These are phyloP conservation scores for Epichloe gansuensis DNA, from an alignment of 2,329 filamentous ascomycete species.

Conservation along the genomic window DNA sequence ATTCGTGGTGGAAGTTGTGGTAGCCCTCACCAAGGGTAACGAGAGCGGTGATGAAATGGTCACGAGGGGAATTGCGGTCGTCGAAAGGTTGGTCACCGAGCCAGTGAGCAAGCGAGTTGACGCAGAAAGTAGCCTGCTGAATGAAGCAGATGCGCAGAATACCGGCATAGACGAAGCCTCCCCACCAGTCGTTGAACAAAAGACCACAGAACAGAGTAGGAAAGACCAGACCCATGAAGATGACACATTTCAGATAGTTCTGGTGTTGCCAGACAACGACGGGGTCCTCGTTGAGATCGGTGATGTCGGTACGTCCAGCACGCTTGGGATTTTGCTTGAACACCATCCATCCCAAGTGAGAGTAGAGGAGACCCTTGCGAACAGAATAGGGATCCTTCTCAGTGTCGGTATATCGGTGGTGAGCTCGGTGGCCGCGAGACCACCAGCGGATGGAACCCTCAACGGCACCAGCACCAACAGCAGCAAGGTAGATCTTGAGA, in stretches of 20 bases:
- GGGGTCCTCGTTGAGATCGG: slow-evolving; percentile 74
- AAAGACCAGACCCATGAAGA: slow-evolving; percentile 66
- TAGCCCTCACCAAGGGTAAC: slow-evolving; percentile 82
- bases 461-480: slow-evolving; percentile 70
- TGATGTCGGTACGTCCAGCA: slow-evolving; percentile 78
- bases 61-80: slow-evolving; percentile 81
- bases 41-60: slow-evolving; percentile 75
- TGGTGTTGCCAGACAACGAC: slow-evolving; percentile 82
- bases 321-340: slow-evolving; percentile 89
- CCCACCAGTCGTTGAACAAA: slow-evolving; percentile 68
- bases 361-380: slow-evolving; percentile 77
- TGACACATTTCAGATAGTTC: slow-evolving; percentile 70
- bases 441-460: slow-evolving; percentile 84
- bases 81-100: slow-evolving; percentile 87
- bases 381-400: slow-evolving; percentile 88
- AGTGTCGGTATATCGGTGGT: slow-evolving; percentile 86
- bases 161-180: slow-evolving; percentile 74
- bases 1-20: slow-evolving; percentile 95
- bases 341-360: slow-evolving; percentile 74
- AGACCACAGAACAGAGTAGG: slow-evolving; percentile 66
- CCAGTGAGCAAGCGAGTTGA: slow-evolving; percentile 86
- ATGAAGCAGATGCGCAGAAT: slow-evolving; percentile 83
- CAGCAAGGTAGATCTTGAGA: slow-evolving; percentile 71
- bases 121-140: slow-evolving; percentile 85
- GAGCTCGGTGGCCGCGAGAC: slow-evolving; percentile 75